Base-by-base conservation (phyloP, 495 filamentous ascomycete species). In the Cetradonia linearis region DNA sequence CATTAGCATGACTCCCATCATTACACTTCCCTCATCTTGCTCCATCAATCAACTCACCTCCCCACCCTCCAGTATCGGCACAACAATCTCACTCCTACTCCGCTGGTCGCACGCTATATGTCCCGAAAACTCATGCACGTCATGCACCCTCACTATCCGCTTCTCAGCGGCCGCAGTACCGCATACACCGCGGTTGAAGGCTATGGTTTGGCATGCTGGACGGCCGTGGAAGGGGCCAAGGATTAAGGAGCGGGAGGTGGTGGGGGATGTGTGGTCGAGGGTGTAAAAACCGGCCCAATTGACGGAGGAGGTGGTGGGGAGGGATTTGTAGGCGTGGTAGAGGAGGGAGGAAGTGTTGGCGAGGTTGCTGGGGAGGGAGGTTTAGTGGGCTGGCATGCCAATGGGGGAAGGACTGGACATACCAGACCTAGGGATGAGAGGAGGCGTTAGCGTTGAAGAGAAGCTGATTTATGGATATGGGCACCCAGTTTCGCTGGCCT, bases 231-330 rank as follows among this genome's bases (percentile, higher is more conserved):
- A 95, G 5, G 91, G 91, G 0, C 88, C 91, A 1, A 95, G 81
- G 61, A 94, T 85, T 48, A 95, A 78, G 18, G 72, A 72, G n/a
- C 70, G 64, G 30, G 78, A 70, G 49, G 77, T 76, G 49, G 71
- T 63, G 33, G 78, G 70, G 52, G 77, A 76, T 46, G 70, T 73
- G 31, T 81, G 83, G 67, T 89, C 81, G 67, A 88, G 77, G 56
- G 87, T 83, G 74, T 96, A 96, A 81, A 96, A 95, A 34, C 90
- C 91, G 58, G 86, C 83, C 91, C 91, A 96, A 75, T 95, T 95
- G 8, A 89, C 86, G 38, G 91, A 88, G 0, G 77, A 67, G n/a
- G 91, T 88, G 0, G 77, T 67, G 18, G 87, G 83, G 55, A 95
- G 81, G 10, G 89, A 84, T 64, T 84, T 83, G 69, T 86, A 89